Evolutionary conservation across 2,329 filamentous ascomycete genomes (phyloP), one percentile per base, ranked within the genome.

Genomic region (Microdochium trichocladiopsis): DNA sequence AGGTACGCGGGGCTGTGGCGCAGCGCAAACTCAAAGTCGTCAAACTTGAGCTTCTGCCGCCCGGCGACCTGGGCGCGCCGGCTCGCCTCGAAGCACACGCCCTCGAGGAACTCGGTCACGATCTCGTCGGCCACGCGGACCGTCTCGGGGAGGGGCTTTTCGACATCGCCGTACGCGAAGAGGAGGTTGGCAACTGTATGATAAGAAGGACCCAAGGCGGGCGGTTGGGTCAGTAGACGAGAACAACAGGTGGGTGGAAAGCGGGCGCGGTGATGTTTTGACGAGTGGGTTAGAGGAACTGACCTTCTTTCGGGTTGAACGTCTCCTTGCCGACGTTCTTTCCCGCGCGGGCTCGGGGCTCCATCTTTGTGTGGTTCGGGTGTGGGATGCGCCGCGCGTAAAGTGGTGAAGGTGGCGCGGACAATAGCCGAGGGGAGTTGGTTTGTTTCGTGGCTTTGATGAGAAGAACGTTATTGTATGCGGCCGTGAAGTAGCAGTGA

Each of bases 21-120:
- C 60, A 97, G 82, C 37, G 91, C 90, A 70, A 95, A 99, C 64
- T 95, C 91, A 73, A 99, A 96, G 70, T 99, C 94, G 64, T 96
- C 93, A 63, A 95, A 89, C 69, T 99, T 99, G 72, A 99, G 91
- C 73, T 99, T 99, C 63, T 95, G 90, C 2, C 94, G 88, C 1
- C 91, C 87, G 2, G 88, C 85, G 69, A 95, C 90, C 67, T 89
- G 85, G 1, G 94, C 94, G 51, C 87, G 86, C 47, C 89, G 84
- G 4, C 91, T 90, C 3, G 94, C 93, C 65, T 90, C 87, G 73
- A 95, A 94, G 71, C 89, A 93, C 51, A 94, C 86, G 68, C 94
- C 90, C 66, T 95, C 90, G 67, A 97, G 90, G 76, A 95, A 96
- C 74, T 97, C 94, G 56, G 92, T 96, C 55, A 96, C 83, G 61